Evolutionary conservation across 2,329 filamentous ascomycete species (phyloP).

Genomic region (Fusarium sp.): DNA sequence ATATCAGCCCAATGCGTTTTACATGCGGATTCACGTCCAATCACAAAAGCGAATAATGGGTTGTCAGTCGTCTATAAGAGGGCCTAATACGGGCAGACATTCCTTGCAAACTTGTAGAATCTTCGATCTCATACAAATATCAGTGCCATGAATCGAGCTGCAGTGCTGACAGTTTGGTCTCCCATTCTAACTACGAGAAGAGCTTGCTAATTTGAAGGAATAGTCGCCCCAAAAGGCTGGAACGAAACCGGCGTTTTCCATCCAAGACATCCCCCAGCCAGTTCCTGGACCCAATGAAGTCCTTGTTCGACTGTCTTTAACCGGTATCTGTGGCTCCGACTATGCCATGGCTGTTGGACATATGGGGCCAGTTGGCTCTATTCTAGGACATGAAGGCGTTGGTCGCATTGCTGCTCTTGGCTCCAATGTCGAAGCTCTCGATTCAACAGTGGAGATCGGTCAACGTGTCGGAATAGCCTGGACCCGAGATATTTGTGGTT

Average conservation of each 20-base stretch:
- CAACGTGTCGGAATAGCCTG: slow-evolving; percentile 59
- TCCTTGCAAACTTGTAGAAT: too few species aligned
- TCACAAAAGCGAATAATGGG: too few species aligned
- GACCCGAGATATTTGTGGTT: slow-evolving; percentile 56
- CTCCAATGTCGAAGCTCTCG: slow-evolving; percentile 47
- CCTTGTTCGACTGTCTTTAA: slow-evolving; percentile 55
- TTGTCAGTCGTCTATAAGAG: too few species aligned
- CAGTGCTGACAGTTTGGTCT: too few species aligned
- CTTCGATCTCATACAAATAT: too few species aligned
- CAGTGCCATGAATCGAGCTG: too few species aligned
- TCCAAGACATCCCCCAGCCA: slow-evolving; percentile 20
- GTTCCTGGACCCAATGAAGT: slow-evolving; percentile 45
- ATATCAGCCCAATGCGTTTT: too few species aligned
- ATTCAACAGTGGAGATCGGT: slow-evolving; percentile 48
- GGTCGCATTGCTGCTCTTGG: slow-evolving; percentile 58
- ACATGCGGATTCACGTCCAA: too few species aligned
- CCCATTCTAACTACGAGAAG: neutral
- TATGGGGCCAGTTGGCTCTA: slow-evolving; percentile 53
- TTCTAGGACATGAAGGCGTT: slow-evolving; percentile 63
- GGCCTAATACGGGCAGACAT: too few species aligned
- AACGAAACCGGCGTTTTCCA: slow-evolving; percentile 22
- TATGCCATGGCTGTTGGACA: slow-evolving; percentile 56
- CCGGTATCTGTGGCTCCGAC: slow-evolving; percentile 59
- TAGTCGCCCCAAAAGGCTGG: slow-evolving; percentile 27
- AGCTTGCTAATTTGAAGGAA: neutral